Evolutionary conservation across 176 grass and related monocot genomes (phyloP).

Genomic region (Rhipidocladum racemiflorum): DNA sequence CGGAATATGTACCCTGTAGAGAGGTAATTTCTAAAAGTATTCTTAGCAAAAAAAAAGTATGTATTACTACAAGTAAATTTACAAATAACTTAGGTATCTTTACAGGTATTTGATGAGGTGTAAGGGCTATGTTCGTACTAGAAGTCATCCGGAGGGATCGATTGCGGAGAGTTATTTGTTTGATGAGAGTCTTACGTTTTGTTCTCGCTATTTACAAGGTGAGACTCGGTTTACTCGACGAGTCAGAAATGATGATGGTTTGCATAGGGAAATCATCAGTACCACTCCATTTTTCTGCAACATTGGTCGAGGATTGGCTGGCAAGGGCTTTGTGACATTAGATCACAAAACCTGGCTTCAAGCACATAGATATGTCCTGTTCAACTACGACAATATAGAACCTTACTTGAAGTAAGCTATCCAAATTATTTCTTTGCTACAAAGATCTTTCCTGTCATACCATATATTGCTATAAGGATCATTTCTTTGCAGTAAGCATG

Average conservation of each 20-base stretch:
- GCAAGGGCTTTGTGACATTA: background rate
- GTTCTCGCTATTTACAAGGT: background rate
- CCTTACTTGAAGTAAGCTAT: background rate
- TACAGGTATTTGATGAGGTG: background rate
- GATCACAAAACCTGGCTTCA: background rate
- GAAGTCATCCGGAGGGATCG: background rate
- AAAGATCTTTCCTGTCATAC: too few relatives aligned
- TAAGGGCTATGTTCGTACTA: background rate
- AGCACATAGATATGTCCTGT: background rate
- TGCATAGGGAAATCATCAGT: too few relatives aligned
- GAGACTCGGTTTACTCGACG: background rate
- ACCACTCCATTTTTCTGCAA: background rate
- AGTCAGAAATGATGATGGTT: background rate
- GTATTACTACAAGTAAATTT: too few relatives aligned
- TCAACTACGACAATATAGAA: background rate
- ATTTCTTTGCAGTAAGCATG: background rate
- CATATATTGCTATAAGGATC: background rate
- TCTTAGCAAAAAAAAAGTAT: too few relatives aligned
- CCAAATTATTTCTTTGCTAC: too few relatives aligned
- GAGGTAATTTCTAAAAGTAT: conserved; percentile 6
- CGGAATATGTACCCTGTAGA: too few relatives aligned
- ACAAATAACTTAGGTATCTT: too few relatives aligned
- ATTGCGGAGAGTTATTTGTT: background rate
- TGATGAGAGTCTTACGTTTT: background rate
- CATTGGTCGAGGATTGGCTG: background rate